Evolutionary conservation across 768 basidiomycete genomes (phyloP).

Genomic region (Lactifluus volemus): DNA sequence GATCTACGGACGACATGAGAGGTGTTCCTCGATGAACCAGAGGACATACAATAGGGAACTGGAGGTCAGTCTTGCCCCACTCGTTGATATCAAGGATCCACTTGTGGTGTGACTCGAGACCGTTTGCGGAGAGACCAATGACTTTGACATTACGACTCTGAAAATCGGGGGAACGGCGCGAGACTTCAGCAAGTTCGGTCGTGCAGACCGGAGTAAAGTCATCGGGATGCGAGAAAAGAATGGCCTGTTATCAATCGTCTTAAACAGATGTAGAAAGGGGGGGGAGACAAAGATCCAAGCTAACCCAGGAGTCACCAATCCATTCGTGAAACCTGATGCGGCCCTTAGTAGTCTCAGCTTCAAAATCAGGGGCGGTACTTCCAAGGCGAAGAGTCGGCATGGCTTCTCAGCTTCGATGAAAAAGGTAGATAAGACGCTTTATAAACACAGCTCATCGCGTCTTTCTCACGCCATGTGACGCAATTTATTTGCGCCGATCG

Average conservation of each 20-base stretch:
- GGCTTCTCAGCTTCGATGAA: not conserved
- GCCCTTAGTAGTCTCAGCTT: conserved; percentile 83
- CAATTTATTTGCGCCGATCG: not conserved
- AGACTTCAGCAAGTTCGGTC: conserved; percentile 94
- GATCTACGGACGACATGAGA: conserved; percentile 44
- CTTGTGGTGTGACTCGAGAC: conserved; percentile 68
- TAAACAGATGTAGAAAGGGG: not conserved
- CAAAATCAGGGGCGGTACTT: conserved; percentile 83
- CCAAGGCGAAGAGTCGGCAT: conserved; percentile 66
- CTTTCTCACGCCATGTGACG: conserved; percentile 46
- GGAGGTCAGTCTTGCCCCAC: conserved; percentile 71
- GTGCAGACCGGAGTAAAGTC: conserved; percentile 94
- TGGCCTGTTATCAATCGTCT: conserved; percentile 36
- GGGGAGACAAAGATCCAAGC: not conserved
- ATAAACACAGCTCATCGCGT: conserved; percentile 34
- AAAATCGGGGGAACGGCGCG: conserved; percentile 81
- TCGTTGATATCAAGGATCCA: conserved; percentile 90
- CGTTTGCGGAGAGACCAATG: conserved; percentile 90
- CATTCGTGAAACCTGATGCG: conserved; percentile 89
- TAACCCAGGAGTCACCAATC: conserved; percentile 81
- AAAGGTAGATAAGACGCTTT: not conserved
- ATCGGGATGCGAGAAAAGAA: conserved; percentile 93
- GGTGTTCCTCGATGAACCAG: not conserved
- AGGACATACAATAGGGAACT: conserved; percentile 81
- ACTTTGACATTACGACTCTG: conserved; percentile 83